Evolutionary conservation across 2,329 filamentous ascomycete genomes (phyloP).

Genomic region (Neurospora sp.): DNA sequence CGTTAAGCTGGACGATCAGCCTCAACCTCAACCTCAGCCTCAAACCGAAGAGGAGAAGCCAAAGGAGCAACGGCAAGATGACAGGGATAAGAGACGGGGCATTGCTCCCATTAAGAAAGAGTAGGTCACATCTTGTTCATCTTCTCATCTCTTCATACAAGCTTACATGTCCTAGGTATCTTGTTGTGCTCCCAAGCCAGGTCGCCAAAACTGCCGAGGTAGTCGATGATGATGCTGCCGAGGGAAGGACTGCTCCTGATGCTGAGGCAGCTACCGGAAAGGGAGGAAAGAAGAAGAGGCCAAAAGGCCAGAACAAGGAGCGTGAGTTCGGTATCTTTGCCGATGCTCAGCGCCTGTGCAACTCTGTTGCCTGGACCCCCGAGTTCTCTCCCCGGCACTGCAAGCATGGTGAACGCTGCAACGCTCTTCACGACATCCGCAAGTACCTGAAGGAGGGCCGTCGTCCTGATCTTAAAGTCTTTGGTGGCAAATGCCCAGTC

Average conservation of each 20-base stretch:
- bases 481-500: conserved; percentile 71
- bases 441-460: conserved; percentile 78
- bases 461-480: conserved; percentile 65
- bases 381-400: conserved; percentile 79
- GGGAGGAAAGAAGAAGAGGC: conserved; percentile 36
- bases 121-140: conserved; percentile 33
- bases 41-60: not conserved
- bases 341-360: conserved; percentile 70
- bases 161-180: conserved; percentile 26
- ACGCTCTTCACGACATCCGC: conserved; percentile 72
- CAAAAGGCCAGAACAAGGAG: conserved; percentile 67
- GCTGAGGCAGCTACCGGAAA: conserved; percentile 16
- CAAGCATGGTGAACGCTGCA: conserved; percentile 70
- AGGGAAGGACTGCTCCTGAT: conserved; percentile 27
- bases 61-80: conserved; percentile 15
- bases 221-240: conserved; percentile 40
- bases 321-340: conserved; percentile 71
- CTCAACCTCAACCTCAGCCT: not conserved
- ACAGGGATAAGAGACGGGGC: conserved; percentile 34
- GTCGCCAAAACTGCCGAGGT: conserved; percentile 15
- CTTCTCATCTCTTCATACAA: not conserved
- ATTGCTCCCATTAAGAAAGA: conserved; percentile 65
- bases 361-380: conserved; percentile 56
- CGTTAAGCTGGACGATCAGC: conserved; percentile 38
- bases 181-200: conserved; percentile 26